phyloP scores from a whole-genome alignment of 225 moss, liverwort and hornwort genomes.

The Bryoerythrophyllum caledonicum region DNA sequence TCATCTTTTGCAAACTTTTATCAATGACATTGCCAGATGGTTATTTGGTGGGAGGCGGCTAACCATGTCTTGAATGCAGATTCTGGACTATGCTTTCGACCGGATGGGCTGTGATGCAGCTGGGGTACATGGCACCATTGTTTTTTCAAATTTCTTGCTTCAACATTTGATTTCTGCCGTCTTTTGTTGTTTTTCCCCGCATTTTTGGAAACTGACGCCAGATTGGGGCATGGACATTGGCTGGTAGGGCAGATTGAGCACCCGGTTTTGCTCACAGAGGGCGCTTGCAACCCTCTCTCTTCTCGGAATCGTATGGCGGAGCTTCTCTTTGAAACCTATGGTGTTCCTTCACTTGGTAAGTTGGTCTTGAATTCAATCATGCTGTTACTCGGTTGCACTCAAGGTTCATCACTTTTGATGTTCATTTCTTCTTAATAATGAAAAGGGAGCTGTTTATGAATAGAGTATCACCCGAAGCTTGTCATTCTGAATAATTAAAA shows the following conservation, averaged over 20 bases:
- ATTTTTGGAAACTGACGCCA: slow-evolving; percentile 11
- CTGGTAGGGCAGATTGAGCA: slow-evolving; percentile 88
- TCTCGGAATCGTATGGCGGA: slow-evolving; percentile 95
- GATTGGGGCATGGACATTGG: slow-evolving; percentile 33
- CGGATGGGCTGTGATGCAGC: slow-evolving; percentile 87
- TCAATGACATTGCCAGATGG: not conserved
- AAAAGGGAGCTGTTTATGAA: too few species aligned
- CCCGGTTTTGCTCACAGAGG: slow-evolving; percentile 88
- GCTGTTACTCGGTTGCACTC: too few species aligned
- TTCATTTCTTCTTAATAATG: too few species aligned
- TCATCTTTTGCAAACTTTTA: not conserved
- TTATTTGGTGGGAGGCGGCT: slow-evolving; percentile 1
- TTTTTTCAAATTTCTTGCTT: not conserved
- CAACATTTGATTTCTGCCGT: not conserved
- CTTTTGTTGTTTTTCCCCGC: not conserved
- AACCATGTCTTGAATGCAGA: slow-evolving; percentile 45
- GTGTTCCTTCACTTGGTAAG: slow-evolving; percentile 85
- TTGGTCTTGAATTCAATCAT: not conserved
- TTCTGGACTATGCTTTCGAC: slow-evolving; percentile 91
- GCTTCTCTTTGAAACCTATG: slow-evolving; percentile 96
- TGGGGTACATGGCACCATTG: slow-evolving; percentile 32
- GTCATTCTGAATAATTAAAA: too few species aligned
- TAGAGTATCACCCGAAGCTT: too few species aligned
- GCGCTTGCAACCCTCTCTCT: slow-evolving; percentile 78
- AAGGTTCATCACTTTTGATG: too few species aligned